Evolutionary conservation across 208 protist genomes (phyloP).

Genomic region (Acanthamoeba royreba): DNA sequence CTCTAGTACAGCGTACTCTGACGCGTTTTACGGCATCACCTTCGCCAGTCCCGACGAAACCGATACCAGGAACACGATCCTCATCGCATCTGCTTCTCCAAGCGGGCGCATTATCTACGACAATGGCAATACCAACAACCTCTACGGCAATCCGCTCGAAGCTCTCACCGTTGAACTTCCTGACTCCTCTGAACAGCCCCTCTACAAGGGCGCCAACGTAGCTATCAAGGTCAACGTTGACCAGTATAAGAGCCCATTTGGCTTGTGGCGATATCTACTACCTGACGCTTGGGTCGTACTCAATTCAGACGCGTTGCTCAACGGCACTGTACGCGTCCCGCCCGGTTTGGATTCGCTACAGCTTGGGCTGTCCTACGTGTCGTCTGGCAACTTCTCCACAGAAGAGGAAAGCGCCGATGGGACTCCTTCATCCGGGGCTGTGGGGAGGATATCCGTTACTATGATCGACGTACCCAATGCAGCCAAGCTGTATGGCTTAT

Average conservation of each 20-base stretch:
- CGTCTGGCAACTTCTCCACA: too few species aligned
- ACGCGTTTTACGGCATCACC: too few species aligned
- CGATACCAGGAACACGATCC: background rate
- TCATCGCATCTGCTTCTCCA: background rate
- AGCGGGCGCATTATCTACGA: background rate
- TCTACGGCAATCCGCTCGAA: background rate
- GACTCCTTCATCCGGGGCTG: too few species aligned
- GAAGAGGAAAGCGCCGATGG: too few species aligned
- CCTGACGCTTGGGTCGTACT: background rate
- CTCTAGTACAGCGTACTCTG: too few species aligned
- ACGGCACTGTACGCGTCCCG: too few species aligned
- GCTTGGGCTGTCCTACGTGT: too few species aligned
- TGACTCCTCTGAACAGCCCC: background rate
- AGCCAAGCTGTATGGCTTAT: too few species aligned
- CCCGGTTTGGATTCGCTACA: too few species aligned
- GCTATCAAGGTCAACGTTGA: background rate
- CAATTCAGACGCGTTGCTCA: background rate
- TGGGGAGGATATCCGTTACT: too few species aligned
- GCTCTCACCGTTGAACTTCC: background rate
- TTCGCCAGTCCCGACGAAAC: too few species aligned
- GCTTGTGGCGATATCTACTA: background rate
- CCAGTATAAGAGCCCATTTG: background rate
- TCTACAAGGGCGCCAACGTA: background rate
- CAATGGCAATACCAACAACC: background rate
- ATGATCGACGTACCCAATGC: too few species aligned